Evolutionary conservation across 2,329 filamentous ascomycete species (phyloP).

Genomic region (Hypocreales sp.): DNA sequence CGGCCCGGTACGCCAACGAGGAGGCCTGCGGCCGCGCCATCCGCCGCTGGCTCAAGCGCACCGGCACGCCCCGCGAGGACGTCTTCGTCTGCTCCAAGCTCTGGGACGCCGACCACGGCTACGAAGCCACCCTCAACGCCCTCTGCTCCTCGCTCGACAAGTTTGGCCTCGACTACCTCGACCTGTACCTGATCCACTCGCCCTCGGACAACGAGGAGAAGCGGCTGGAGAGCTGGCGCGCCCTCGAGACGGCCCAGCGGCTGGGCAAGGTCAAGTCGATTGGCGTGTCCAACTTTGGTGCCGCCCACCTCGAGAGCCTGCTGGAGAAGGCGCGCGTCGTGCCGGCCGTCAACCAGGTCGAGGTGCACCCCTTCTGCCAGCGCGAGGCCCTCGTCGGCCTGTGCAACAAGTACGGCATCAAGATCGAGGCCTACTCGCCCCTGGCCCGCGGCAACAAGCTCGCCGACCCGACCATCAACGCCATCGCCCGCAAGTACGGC

Average conservation of each 20-base stretch:
- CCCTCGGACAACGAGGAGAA: conserved; percentile 53
- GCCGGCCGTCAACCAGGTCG: conserved; percentile 65
- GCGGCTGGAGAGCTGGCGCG: conserved; percentile 59
- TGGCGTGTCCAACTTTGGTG: conserved; percentile 67
- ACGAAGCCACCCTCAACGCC: conserved; percentile 36
- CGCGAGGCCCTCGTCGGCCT: conserved; percentile 42
- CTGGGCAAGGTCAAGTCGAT: conserved; percentile 52
- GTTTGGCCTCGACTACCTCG: conserved; percentile 54
- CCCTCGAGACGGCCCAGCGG: conserved; percentile 49
- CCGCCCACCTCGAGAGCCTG: conserved; percentile 42
- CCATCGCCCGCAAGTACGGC: conserved; percentile 51
- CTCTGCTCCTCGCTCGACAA: conserved; percentile 51
- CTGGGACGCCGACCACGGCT: conserved; percentile 39
- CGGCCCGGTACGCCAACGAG: conserved; percentile 48
- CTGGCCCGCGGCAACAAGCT: conserved; percentile 21
- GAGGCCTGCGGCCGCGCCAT: conserved; percentile 56
- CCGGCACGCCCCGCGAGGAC: conserved; percentile 46
- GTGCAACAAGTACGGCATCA: conserved; percentile 39
- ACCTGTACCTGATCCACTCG: conserved; percentile 51
- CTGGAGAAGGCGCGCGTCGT: conserved; percentile 39
- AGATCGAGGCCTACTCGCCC: conserved; percentile 41
- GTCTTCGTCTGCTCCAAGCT: conserved; percentile 54
- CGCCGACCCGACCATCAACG: conserved; percentile 43
- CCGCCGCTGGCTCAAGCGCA: conserved; percentile 49
- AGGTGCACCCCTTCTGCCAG: conserved; percentile 61